Evolutionary conservation across 768 basidiomycete species (phyloP), one percentile per base, ranked within the genome.

Genomic region (Phanerochaete sordida): DNA sequence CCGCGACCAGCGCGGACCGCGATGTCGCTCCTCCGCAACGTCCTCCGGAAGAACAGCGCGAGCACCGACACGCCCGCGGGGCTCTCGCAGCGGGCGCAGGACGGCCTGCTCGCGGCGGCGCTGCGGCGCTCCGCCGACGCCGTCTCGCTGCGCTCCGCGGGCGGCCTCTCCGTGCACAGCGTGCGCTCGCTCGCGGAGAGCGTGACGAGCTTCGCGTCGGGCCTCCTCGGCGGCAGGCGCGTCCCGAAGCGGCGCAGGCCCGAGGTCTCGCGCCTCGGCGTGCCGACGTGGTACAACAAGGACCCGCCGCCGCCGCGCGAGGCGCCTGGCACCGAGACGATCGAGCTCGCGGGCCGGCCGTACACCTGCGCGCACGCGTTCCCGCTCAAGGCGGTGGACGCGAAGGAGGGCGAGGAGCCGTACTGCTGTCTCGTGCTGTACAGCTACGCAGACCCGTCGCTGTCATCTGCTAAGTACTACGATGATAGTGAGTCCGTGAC

Each of bases 21-120:
- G 21, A 60, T 60, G 59, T 60, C 59, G 21, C 59, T 60, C 24
- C 45, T 60, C n/a, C 28, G 43, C 9, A 60, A 53, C 59, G 52
- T 55, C 19, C 59, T 60, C 15, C 28, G 37, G 30, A 60, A 60
- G 59, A 60, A 60, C 59, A 54, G 45, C 24, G 59, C 59, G 19
- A 47, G n/a, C 7, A 21, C 43, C 15, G 53, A 33, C 21, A 26
- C 59, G 19, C 51, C 52, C 3, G 9, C 39, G 16, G 59, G 52
- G 9, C 59, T 60, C 44, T 60, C 59, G 6, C n/a, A 53, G 28
- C 35, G 47, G 28, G 30, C 59, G 3, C n/a, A 39, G 23, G 30
- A 60, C 2, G 33, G 53, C n/a, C 46, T 60, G 12, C n/a, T 51
- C 19, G 15, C 43, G 30, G 3, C 45, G 44, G 30, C 26, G 21